Percentiles rank a stretch among this genome's conserved stretches.
Evolutionary conservation across 148 eudicot species (phyloP).

Genomic region (Rhododendron williamsianum): DNA sequence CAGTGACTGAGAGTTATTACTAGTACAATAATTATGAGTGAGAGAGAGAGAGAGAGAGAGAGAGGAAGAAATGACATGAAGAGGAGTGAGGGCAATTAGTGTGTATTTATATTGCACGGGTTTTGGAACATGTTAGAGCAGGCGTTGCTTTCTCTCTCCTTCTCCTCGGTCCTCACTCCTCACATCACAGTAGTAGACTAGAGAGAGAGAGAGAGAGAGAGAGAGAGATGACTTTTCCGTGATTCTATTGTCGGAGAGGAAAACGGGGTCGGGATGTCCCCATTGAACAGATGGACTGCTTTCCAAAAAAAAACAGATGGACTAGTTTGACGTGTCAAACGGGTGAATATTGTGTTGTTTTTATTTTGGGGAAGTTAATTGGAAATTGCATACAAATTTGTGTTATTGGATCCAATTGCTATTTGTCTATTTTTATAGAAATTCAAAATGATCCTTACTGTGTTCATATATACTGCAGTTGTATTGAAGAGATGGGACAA

Average conservation of each 20-base stretch:
- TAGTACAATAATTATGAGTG: not conserved
- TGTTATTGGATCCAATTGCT: too few relatives aligned
- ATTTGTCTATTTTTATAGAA: too few relatives aligned
- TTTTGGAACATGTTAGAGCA: not conserved
- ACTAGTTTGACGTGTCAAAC: not conserved
- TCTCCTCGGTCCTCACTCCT: too few relatives aligned
- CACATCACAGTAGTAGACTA: not conserved
- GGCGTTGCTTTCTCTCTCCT: not conserved
- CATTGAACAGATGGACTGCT: not conserved
- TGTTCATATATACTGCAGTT: not conserved
- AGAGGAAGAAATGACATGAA: not conserved
- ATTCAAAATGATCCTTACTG: not conserved
- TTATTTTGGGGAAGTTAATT: not conserved
- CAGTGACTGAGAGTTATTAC: not conserved
- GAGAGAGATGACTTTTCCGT: not conserved
- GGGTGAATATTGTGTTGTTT: not conserved
- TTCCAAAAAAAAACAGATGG: too few relatives aligned
- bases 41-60: constrained; percentile 2
- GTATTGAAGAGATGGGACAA: not conserved
- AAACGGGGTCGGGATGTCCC: not conserved
- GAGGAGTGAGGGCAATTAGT: not conserved
- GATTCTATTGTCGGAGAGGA: not conserved
- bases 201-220: not conserved
- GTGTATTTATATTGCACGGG: constrained; percentile 8
- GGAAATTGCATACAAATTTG: too few relatives aligned